Percentiles rank a stretch among this genome's conserved stretches.
Conservation (phyloP, 2,329 filamentous ascomycete species). For the Pseudomassariella vexata region DNA sequence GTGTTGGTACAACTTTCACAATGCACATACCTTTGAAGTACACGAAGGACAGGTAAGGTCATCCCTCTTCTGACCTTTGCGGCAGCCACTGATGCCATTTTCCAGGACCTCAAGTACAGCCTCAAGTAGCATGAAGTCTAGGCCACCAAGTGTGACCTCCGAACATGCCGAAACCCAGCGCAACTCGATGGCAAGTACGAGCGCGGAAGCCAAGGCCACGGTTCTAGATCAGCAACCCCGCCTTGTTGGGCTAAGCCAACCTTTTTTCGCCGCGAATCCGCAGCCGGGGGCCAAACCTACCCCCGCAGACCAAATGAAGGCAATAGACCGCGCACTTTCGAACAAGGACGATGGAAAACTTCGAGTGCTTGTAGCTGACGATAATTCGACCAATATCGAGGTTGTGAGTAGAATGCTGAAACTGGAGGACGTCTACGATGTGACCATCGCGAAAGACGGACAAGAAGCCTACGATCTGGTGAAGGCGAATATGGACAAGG, state of each 20-base stretch:
- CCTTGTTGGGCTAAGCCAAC: slow-evolving; percentile 74
- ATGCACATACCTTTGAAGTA: slow-evolving; percentile 79
- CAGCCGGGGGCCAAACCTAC: slow-evolving; percentile 23
- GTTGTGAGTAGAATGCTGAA: slow-evolving; percentile 61
- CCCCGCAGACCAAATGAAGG: slow-evolving; percentile 57
- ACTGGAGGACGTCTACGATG: slow-evolving; percentile 76
- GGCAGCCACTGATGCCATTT: slow-evolving; percentile 5
- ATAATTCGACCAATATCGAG: slow-evolving; percentile 53
- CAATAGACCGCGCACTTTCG: slow-evolving; percentile 59
- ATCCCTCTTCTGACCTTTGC: not conserved
- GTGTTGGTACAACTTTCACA: slow-evolving; percentile 73
- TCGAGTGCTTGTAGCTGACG: slow-evolving; percentile 79
- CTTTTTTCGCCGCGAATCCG: slow-evolving; percentile 61
- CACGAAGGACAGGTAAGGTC: slow-evolving; percentile 57
- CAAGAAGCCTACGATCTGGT: slow-evolving; percentile 86
- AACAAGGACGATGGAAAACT: slow-evolving; percentile 59
- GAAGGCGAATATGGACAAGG: slow-evolving; percentile 71
- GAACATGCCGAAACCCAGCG: slow-evolving; percentile 31
- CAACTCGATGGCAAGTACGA: slow-evolving; percentile 19
- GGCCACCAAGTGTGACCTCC: slow-evolving; percentile 40
- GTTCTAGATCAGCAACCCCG: slow-evolving; percentile 66
- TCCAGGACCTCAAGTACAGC: slow-evolving; percentile 46
- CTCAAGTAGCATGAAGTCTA: slow-evolving; percentile 46
- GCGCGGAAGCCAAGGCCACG: slow-evolving; percentile 29
- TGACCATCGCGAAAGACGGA: slow-evolving; percentile 79